phyloP scores from a whole-genome alignment of 2,329 filamentous ascomycete species.

The Pseudogymnoascus sp. region DNA sequence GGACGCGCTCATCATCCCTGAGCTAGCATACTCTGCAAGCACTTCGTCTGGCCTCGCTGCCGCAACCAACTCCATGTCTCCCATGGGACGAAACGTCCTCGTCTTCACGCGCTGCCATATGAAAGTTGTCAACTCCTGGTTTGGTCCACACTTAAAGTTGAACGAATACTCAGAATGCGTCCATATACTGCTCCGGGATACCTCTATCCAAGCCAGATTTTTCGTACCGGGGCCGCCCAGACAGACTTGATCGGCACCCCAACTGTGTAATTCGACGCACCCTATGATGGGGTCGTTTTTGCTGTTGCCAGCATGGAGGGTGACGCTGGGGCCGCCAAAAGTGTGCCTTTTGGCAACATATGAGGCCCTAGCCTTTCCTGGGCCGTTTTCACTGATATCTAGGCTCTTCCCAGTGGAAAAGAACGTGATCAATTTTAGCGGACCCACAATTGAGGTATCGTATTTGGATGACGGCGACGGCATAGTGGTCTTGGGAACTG shows the following conservation, averaged over 20 bases:
- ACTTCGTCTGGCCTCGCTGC: not conserved
- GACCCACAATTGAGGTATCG: not conserved
- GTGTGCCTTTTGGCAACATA: not conserved
- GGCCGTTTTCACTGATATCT: not conserved
- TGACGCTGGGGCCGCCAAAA: not conserved
- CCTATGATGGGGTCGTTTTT: not conserved
- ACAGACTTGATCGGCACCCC: not conserved
- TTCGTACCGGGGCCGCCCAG: not conserved
- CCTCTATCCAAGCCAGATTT: not conserved
- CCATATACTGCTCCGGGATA: not conserved
- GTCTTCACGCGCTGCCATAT: not conserved
- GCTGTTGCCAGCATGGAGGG: not conserved
- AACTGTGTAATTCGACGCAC: not conserved
- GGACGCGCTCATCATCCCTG: not conserved
- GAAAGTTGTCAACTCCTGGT: not conserved
- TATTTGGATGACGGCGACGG: not conserved
- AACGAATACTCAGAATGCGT: not conserved
- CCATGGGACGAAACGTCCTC: not conserved
- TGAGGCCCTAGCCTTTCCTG: not conserved
- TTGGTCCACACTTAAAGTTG: not conserved
- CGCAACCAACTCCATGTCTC: not conserved
- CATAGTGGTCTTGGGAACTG: not conserved
- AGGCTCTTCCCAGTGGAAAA: not conserved
- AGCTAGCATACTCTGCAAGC: not conserved
- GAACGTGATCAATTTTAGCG: not conserved